Conservation (phyloP, 1,139 yeast genomes). For the Saccharomyces hybrid region DNA sequence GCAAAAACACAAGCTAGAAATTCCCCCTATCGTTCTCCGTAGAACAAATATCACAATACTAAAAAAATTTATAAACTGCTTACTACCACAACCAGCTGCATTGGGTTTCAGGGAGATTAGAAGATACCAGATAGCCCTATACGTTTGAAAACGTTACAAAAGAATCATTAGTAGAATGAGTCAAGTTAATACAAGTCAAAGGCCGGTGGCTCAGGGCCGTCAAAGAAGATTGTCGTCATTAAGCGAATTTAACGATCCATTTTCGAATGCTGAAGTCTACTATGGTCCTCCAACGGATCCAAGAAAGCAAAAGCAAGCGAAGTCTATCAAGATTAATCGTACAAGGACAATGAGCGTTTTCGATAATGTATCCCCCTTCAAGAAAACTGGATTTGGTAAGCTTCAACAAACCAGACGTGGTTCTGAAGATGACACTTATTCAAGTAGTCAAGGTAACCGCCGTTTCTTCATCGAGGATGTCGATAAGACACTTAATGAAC, state of each 20-base stretch:
- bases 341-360: no score
- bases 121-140: background rate
- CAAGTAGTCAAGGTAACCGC: no score
- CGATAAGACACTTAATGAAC: no score
- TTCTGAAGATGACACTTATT: no score
- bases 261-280: conserved; percentile 58
- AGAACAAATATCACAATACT: background rate
- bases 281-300: conserved; percentile 63
- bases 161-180: background rate
- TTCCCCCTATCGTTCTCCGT: background rate
- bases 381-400: no score
- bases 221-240: conserved; percentile 26
- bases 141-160: background rate
- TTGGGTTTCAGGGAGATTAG: background rate
- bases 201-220: conserved; percentile 8
- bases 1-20: background rate
- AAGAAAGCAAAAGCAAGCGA: conserved; percentile 16
- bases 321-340: no score
- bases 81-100: background rate
- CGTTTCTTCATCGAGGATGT: no score
- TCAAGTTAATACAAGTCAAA: background rate
- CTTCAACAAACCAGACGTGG: no score
- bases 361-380: no score
- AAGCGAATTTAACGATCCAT: conserved; percentile 44
- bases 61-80: background rate